Conservation (phyloP, 805 yeast genomes). For the Allodekkera sacchari region DNA sequence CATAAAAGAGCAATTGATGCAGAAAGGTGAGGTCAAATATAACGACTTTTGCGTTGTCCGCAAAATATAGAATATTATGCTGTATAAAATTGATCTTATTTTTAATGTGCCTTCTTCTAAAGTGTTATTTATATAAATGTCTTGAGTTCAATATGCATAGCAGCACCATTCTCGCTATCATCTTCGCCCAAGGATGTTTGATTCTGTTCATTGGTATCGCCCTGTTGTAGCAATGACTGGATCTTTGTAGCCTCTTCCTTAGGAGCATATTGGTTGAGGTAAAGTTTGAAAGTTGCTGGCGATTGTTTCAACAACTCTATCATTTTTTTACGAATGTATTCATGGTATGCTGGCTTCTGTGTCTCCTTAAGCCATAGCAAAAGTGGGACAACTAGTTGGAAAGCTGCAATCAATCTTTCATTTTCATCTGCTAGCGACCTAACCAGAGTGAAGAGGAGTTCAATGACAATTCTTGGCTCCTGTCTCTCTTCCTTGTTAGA, state of each 20-base stretch:
- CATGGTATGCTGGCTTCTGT: slow-evolving; percentile 17
- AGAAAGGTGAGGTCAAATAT: too few species aligned
- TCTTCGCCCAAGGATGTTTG: slow-evolving; percentile 7
- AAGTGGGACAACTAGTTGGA: slow-evolving; percentile 24
- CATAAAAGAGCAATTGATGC: too few species aligned
- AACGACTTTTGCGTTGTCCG: too few species aligned
- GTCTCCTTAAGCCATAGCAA: slow-evolving; percentile 23
- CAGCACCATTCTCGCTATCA: slow-evolving; percentile 6
- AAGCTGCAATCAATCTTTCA: slow-evolving; percentile 21
- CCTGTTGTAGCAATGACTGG: slow-evolving; percentile 34
- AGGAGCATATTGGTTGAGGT: slow-evolving; percentile 31
- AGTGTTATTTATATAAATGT: slow-evolving; percentile 37
- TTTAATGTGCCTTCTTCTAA: too few species aligned
- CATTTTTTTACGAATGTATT: slow-evolving; percentile 39
- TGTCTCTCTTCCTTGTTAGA: slow-evolving; percentile 8
- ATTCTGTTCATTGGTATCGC: slow-evolving; percentile 10
- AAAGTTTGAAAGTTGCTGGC: slow-evolving; percentile 42
- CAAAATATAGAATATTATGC: too few species aligned
- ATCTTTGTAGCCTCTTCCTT: slow-evolving; percentile 33
- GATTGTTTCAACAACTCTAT: slow-evolving; percentile 36
- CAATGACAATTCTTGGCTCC: slow-evolving; percentile 36
- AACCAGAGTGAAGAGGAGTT: slow-evolving; percentile 39
- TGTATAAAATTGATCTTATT: too few species aligned
- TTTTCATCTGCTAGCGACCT: slow-evolving; percentile 25
- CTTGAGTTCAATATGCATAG: slow-evolving; percentile 41